Evolutionary conservation across 176 grass and related monocot species (phyloP), one percentile per base, ranked within the genome.

Genomic region (Echinochloa phyllopogon): DNA sequence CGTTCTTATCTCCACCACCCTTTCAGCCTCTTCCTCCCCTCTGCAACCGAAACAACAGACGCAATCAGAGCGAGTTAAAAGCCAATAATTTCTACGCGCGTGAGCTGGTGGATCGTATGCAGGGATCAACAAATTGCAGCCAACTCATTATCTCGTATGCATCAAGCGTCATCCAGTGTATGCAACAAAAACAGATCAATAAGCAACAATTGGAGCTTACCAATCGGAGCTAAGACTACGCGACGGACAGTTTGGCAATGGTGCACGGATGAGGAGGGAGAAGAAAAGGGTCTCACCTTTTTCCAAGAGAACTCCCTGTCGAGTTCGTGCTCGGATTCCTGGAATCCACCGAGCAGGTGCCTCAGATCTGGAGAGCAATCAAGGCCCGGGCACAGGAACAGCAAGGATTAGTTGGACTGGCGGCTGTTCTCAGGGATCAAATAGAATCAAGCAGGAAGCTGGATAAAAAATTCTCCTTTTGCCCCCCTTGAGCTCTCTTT

Each of bases 311-410:
- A 83, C 71, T 85, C 62, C 45, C 84, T 41, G 73, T 73, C 50
- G 59, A 79, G 74, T 67, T 73, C 43, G 80, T 83, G 81, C 79
- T 90, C 43, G 53, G 70, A 79, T 86, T 87, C 72, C 61, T 61
- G 82, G 81, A 92, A 89, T 92, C 92, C 88, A 87, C 75, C 50
- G 23, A 60, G 65, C 75, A 91, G 20, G 79, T 69, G 80, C 76
- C 65, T 87, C 84, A 87, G 90, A 94, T 92, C 92, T 92, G 84
- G 80, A 83, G 36, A 25, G 66, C 55, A 77, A 86, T 79, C 80
- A 83, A 85, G 53, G 55, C 64, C 63, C 62, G 17, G 75, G 75
- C 60, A 65, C 69, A 80, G 55, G 50, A 87, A 87, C 74, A 83
- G 80, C 84, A 79, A 79, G 60, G 80, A 80, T 87, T 80, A 13